These are phyloP conservation scores for Podospora didyma DNA, from an alignment of 495 filamentous ascomycete species.

Conservation along the genomic window DNA sequence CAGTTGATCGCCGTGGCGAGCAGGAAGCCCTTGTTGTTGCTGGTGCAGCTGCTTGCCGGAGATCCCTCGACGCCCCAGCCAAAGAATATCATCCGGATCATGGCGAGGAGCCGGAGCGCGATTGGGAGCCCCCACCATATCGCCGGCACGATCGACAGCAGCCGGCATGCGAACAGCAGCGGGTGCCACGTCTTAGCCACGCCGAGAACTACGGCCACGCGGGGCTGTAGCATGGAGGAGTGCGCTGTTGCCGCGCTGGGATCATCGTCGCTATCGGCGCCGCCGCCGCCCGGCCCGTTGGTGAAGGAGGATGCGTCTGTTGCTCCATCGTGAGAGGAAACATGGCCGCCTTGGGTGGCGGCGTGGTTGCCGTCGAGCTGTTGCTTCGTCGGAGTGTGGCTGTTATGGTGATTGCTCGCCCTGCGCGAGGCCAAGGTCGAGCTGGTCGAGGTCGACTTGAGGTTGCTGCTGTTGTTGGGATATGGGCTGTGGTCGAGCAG, in stretches of 20 bases:
- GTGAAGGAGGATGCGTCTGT: not conserved
- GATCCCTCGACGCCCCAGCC: slow-evolving; percentile 24
- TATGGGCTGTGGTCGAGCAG: not conserved
- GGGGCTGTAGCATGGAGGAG: slow-evolving; percentile 59
- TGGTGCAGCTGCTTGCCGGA: slow-evolving; percentile 45
- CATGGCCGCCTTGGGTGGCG: not conserved
- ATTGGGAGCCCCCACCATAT: slow-evolving; percentile 41
- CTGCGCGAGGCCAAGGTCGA: not conserved
- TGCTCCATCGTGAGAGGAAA: not conserved
- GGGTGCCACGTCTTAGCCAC: slow-evolving; percentile 44
- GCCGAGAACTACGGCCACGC: slow-evolving; percentile 46
- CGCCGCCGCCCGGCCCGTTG: too few species aligned
- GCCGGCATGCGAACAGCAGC: slow-evolving; percentile 41
- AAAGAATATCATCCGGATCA: slow-evolving; percentile 25
- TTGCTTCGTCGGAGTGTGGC: not conserved
- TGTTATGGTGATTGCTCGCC: not conserved
- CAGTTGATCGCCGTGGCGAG: not conserved
- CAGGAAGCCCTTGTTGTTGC: not conserved
- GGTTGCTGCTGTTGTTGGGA: not conserved
- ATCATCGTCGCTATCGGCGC: slow-evolving; percentile 31
- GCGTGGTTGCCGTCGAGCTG: not conserved
- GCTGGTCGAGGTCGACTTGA: not conserved
- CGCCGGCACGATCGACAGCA: slow-evolving; percentile 40
- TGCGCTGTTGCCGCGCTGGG: slow-evolving; percentile 53
- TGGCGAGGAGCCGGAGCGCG: slow-evolving; percentile 41